These are phyloP conservation scores for Suhomyces maxii DNA, from an alignment of 1,139 yeast genomes.

Conservation along the genomic window DNA sequence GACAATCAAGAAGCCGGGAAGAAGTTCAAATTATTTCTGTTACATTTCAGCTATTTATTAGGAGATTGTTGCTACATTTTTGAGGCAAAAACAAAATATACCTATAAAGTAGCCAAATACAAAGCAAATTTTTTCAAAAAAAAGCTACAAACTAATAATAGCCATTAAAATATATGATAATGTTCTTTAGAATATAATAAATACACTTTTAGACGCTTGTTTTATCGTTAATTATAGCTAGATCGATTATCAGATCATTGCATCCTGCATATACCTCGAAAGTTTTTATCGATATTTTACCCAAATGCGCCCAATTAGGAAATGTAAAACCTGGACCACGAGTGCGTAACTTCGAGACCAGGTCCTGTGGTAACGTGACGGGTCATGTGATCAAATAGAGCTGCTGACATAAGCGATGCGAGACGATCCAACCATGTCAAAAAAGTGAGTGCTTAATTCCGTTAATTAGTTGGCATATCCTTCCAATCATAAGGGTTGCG, in stretches of 20 bases:
- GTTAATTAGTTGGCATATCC: neutral
- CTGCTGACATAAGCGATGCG: neutral
- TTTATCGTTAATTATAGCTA: neutral
- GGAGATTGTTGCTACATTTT: too few species aligned
- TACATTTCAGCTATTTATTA: too few species aligned
- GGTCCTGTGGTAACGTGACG: neutral
- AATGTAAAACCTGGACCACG: slow-evolving; percentile 27
- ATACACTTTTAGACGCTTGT: too few species aligned
- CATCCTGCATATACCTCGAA: slow-evolving; percentile 17
- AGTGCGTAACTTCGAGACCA: slow-evolving; percentile 16
- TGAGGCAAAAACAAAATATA: too few species aligned
- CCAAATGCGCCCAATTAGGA: slow-evolving; percentile 36
- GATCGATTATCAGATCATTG: neutral
- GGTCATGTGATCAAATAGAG: neutral
- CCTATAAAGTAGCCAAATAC: too few species aligned
- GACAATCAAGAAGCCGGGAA: too few species aligned
- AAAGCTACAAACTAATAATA: too few species aligned
- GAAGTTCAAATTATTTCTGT: too few species aligned
- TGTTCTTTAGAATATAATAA: too few species aligned
- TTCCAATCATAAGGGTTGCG: neutral
- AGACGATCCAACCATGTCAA: neutral
- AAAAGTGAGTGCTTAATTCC: too few species aligned
- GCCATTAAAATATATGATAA: too few species aligned
- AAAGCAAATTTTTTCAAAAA: too few species aligned
- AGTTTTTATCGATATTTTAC: slow-evolving; percentile 27